phyloP scores from a whole-genome alignment of 176 grass and related monocot species.

The Juncus inflexus region DNA sequence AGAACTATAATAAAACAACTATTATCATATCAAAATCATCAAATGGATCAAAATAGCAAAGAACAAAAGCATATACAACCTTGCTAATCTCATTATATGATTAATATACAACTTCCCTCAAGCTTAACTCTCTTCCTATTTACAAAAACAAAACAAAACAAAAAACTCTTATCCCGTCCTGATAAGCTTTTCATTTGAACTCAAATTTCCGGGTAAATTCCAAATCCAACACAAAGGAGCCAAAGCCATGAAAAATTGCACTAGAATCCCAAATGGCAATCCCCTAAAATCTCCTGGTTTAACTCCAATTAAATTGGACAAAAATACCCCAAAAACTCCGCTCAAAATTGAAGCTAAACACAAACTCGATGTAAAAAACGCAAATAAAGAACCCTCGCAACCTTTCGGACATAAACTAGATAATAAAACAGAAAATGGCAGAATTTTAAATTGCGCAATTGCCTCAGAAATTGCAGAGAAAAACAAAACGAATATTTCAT shows the following conservation, averaged over 20 bases:
- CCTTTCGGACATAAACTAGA: conserved; percentile 61
- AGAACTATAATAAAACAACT: too few species aligned
- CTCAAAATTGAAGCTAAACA: conserved; percentile 71
- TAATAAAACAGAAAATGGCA: conserved; percentile 69
- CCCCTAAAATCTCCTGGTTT: conserved; percentile 53
- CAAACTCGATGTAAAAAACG: conserved; percentile 73
- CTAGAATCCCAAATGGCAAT: conserved; percentile 57
- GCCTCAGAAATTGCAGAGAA: conserved; percentile 78
- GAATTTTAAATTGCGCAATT: conserved; percentile 80
- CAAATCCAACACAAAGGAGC: conserved; percentile 73
- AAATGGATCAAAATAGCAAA: too few species aligned
- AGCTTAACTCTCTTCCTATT: background rate
- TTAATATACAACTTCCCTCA: background rate
- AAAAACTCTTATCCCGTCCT: conserved; percentile 30
- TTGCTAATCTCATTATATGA: background rate
- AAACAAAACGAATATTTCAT: conserved; percentile 58
- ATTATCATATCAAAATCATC: too few species aligned
- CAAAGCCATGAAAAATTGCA: conserved; percentile 70
- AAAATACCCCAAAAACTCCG: conserved; percentile 57
- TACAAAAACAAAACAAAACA: conserved; percentile 7
- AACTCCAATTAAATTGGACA: conserved; percentile 61
- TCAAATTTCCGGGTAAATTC: conserved; percentile 44
- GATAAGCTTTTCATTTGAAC: conserved; percentile 30
- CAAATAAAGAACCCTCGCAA: conserved; percentile 77
- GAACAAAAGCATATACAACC: too few species aligned